Base-by-base conservation (phyloP, 2,329 filamentous ascomycete genomes). In the Emydomyces testavorans region DNA sequence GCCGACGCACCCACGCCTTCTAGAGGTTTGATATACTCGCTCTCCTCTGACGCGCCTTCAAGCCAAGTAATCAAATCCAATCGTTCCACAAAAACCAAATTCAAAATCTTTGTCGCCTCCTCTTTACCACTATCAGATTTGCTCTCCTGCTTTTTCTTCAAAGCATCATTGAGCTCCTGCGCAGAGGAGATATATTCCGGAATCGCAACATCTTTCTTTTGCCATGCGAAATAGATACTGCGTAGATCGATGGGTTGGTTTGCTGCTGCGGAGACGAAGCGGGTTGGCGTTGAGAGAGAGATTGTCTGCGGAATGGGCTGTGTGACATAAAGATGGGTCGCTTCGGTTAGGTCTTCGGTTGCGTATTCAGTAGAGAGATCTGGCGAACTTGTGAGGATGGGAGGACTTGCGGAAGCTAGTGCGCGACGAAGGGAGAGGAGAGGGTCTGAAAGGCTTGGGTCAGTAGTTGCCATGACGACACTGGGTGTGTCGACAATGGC, bases 151-250 rank as follows among this genome's bases (percentile, higher is more conserved):
- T 62, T 65, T 40, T 65, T 57, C 37, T 64, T 65, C 21, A 95
- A 73, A 60, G 87, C 80, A 43, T 85, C 81, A 63, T 94, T 94
- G 49, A 96, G 74, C 56, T 80, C 75, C 58, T 84, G 81, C 11
- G 86, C 85, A 0, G 83, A 82, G 21, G 83, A 79, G 66, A 95
- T 92, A 74, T 96, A 96, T 58, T 94, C 87, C 8, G 85, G 84
- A 56, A 94, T 88, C 47, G 83, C 80, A 48, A 83, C 80, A 70
- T 96, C 90, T 65, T 88, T 87, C 69, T 95, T 93, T 60, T 85
- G 75, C 87, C 88, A 98, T 48, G 88, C 88, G 62, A 96, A 94
- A 72, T 90, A 95, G 67, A 95, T 90, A 64, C 84, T 92, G 62
- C 92, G 87, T 57, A 98, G 74, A 63, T 95, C 86, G 59, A 94